These are phyloP conservation scores for Cryptococcus sp. DNA, from an alignment of 1,284 basidiomycete species.

Conservation along the genomic window DNA sequence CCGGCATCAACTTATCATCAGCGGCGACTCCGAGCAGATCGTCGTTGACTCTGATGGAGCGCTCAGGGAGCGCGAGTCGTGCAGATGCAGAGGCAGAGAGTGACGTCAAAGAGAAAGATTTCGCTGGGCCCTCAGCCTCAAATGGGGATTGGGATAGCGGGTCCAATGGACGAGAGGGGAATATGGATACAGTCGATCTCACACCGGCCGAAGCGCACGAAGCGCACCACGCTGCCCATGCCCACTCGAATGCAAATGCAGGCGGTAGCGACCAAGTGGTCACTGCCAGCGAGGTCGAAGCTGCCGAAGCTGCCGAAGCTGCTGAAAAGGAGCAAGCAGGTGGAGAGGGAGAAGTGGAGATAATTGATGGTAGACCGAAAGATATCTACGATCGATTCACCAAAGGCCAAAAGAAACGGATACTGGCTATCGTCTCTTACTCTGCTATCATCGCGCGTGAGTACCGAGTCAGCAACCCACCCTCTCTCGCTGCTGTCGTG, in stretches of 20 bases:
- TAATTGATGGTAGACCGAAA: conserved; percentile 21
- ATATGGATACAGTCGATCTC: too few relatives aligned
- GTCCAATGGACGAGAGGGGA: too few relatives aligned
- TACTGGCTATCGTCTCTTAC: conserved; percentile 60
- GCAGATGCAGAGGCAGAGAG: not conserved
- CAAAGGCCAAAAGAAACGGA: conserved; percentile 54
- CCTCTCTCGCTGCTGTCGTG: not conserved
- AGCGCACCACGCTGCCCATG: too few relatives aligned
- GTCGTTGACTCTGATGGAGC: not conserved
- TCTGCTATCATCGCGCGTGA: conserved; percentile 60
- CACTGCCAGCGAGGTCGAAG: too few relatives aligned
- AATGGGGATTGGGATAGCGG: too few relatives aligned
- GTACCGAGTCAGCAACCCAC: conserved; percentile 21
- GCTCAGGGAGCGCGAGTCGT: not conserved
- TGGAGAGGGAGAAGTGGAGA: conserved; percentile 11
- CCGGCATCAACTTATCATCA: too few relatives aligned
- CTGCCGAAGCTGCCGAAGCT: not conserved
- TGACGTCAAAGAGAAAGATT: not conserved
- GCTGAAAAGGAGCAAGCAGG: not conserved
- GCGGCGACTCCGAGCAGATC: not conserved
- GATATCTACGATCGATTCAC: conserved; percentile 61
- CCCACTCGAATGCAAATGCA: too few relatives aligned
- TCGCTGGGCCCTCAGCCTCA: not conserved
- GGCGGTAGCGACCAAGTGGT: too few relatives aligned
- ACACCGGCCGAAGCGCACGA: too few relatives aligned